Evolutionary conservation across 768 basidiomycete species (phyloP).

Genomic region (Panaeolus papilionaceus): DNA sequence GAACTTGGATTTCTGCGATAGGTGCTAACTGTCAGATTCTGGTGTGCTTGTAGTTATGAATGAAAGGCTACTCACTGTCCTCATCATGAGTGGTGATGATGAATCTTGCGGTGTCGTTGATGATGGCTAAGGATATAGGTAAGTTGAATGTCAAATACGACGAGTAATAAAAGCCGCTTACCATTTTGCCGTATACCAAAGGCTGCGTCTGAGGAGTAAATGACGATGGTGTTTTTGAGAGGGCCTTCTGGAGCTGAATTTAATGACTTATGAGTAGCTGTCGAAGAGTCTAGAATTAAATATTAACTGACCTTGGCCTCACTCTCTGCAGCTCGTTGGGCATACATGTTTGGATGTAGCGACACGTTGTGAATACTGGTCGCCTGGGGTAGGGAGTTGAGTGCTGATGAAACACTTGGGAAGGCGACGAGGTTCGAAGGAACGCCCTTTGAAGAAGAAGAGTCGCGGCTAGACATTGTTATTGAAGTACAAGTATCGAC

Average conservation of each 20-base stretch:
- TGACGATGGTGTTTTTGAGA: conserved; percentile 58
- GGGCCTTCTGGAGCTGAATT: conserved; percentile 63
- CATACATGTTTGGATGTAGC: conserved; percentile 75
- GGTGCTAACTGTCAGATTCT: conserved; percentile 8
- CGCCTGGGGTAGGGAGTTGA: conserved; percentile 74
- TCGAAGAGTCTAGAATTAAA: background rate
- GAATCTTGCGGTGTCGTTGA: conserved; percentile 43
- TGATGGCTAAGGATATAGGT: conserved; percentile 36
- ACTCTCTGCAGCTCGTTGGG: conserved; percentile 70
- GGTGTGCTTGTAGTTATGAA: background rate
- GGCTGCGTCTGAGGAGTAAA: conserved; percentile 40
- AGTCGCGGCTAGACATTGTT: conserved; percentile 19
- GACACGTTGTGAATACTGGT: conserved; percentile 70
- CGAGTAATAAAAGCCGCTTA: conserved; percentile 30
- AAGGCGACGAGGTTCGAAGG: conserved; percentile 70
- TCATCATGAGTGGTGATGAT: conserved; percentile 61
- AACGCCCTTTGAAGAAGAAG: conserved; percentile 34
- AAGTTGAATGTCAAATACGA: conserved; percentile 16
- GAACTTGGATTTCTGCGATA: conserved; percentile 35
- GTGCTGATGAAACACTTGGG: conserved; percentile 73
- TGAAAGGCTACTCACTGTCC: conserved; percentile 38
- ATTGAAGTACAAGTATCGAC: conserved; percentile 24
- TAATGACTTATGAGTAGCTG: conserved; percentile 19
- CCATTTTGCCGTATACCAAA: conserved; percentile 42
- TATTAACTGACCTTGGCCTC: conserved; percentile 68